Evolutionary conservation across 345 rosid genomes (phyloP).

Genomic region (Boechera retrofracta): DNA sequence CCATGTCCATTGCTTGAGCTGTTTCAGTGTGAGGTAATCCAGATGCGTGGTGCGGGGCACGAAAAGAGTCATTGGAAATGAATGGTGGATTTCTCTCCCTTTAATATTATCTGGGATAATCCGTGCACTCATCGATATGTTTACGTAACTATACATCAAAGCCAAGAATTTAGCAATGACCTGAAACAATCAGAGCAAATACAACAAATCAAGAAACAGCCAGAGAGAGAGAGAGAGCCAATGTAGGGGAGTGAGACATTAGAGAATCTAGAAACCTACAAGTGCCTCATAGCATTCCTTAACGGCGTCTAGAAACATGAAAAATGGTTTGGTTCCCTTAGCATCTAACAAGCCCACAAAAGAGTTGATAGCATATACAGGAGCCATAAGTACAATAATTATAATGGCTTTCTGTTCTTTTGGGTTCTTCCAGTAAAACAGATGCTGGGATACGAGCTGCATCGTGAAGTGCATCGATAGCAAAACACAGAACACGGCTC

Average conservation of each 20-base stretch:
- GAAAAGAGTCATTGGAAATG: conserved; percentile 93
- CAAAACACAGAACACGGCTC: conserved; percentile 58
- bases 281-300: conserved; percentile 94
- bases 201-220: conserved; percentile 28
- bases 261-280: conserved; percentile 54
- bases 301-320: conserved; percentile 70
- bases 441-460: conserved; percentile 83
- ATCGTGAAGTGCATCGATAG: conserved; percentile 76
- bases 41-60: conserved; percentile 44
- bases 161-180: conserved; percentile 94
- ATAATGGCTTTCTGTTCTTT: conserved; percentile 91
- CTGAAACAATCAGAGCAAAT: conserved; percentile 47
- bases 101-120: conserved; percentile 84
- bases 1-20: conserved; percentile 50
- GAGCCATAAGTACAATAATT: conserved; percentile 87
- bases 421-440: conserved; percentile 92
- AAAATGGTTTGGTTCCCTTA: conserved; percentile 75
- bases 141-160: conserved; percentile 85
- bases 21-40: conserved; percentile 39
- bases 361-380: conserved; percentile 74
- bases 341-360: conserved; percentile 82
- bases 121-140: conserved; percentile 72
- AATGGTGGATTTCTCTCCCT: conserved; percentile 91
- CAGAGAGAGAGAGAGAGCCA: neutral
- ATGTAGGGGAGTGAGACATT: neutral